Conservation (phyloP, 2,329 filamentous ascomycete species). For the Exophiala spinifera region DNA sequence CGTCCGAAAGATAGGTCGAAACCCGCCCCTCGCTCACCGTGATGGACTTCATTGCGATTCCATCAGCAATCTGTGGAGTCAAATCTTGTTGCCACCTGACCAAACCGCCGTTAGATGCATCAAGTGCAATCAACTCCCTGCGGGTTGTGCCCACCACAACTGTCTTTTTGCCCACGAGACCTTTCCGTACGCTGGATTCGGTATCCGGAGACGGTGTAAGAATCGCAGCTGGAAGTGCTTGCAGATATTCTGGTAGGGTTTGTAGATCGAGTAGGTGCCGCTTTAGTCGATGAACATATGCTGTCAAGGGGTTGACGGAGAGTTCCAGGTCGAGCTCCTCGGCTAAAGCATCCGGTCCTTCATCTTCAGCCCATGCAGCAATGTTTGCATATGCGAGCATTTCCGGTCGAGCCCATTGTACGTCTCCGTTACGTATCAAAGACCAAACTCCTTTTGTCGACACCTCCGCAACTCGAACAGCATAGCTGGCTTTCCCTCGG, state of each 20-base stretch:
- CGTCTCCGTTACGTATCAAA: slow-evolving; percentile 75
- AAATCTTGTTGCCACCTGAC: slow-evolving; percentile 70
- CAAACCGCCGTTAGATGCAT: slow-evolving; percentile 69
- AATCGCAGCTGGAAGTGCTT: slow-evolving; percentile 65
- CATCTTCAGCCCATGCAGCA: slow-evolving; percentile 75
- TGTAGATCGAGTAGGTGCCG: slow-evolving; percentile 78
- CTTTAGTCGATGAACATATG: slow-evolving; percentile 83
- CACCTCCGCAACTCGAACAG: slow-evolving; percentile 72
- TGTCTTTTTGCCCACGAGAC: slow-evolving; percentile 85
- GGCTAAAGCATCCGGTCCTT: slow-evolving; percentile 69
- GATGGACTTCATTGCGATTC: slow-evolving; percentile 64
- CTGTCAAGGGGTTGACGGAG: slow-evolving; percentile 71
- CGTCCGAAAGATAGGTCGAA: slow-evolving; percentile 58
- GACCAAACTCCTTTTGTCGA: slow-evolving; percentile 70
- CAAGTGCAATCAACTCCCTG: slow-evolving; percentile 75
- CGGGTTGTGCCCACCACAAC: slow-evolving; percentile 75
- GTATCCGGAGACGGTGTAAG: slow-evolving; percentile 36
- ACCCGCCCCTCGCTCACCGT: slow-evolving; percentile 59
- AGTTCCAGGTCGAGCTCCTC: slow-evolving; percentile 82
- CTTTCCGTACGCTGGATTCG: slow-evolving; percentile 50
- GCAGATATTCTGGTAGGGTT: slow-evolving; percentile 70
- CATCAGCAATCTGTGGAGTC: slow-evolving; percentile 56
- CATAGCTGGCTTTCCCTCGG: slow-evolving; percentile 63
- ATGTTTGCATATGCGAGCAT: slow-evolving; percentile 75
- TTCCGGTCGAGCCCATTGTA: slow-evolving; percentile 78